Conservation (phyloP, 2,329 filamentous ascomycete species). For the Ampelomyces quisqualis region DNA sequence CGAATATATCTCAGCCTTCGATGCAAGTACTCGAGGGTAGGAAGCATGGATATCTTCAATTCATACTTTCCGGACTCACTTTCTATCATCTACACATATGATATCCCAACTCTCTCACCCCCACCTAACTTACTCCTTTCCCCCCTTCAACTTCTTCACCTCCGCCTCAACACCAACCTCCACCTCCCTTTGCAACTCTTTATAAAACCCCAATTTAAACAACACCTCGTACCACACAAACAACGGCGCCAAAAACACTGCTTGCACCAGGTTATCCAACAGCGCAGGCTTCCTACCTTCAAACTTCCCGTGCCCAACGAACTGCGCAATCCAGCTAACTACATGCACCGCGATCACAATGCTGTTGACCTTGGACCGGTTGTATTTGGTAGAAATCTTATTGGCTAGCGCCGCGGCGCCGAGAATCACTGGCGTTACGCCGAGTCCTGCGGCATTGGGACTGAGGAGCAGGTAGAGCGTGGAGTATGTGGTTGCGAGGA, state of each 20-base stretch:
- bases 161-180: constrained; percentile 47
- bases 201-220: constrained; percentile 83
- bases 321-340: constrained; percentile 81
- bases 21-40: too few species aligned
- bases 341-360: constrained; percentile 68
- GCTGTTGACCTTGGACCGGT: constrained; percentile 57
- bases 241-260: constrained; percentile 86
- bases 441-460: constrained; percentile 74
- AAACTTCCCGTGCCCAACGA: constrained; percentile 85
- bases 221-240: constrained; percentile 96
- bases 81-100: not conserved
- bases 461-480: constrained; percentile 88
- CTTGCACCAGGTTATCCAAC: constrained; percentile 87
- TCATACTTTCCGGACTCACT: too few species aligned
- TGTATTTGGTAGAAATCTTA: constrained; percentile 62
- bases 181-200: constrained; percentile 51
- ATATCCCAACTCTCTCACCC: not conserved
- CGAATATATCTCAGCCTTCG: too few species aligned
- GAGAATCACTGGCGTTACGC: constrained; percentile 73
- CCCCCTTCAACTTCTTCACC: constrained; percentile 47
- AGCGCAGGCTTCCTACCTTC: constrained; percentile 85
- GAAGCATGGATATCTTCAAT: too few species aligned
- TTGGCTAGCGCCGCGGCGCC: constrained; percentile 72
- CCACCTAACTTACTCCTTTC: not conserved
- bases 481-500: constrained; percentile 63